Evolutionary conservation across 257 asterid genomes (phyloP).

Genomic region (Coffea eugenioides): DNA sequence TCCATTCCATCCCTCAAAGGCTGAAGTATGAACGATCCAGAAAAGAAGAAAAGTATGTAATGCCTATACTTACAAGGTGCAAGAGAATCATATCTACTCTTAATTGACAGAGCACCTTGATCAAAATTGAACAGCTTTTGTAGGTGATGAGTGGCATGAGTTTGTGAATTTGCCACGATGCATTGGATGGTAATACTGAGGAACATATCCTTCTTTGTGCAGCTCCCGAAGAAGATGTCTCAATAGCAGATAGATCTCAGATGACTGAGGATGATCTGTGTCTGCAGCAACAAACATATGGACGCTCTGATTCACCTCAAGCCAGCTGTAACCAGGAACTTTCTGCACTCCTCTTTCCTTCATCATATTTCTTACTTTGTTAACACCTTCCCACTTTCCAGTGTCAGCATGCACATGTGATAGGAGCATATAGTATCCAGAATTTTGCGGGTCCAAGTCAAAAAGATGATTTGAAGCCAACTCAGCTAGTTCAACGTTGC

Average conservation of each 20-base stretch:
- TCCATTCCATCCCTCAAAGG: not conserved
- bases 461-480: slow-evolving; percentile 61
- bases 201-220: slow-evolving; percentile 54
- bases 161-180: slow-evolving; percentile 4
- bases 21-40: not conserved
- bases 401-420: slow-evolving; percentile 73
- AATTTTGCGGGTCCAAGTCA: slow-evolving; percentile 72
- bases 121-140: slow-evolving; percentile 18
- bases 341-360: slow-evolving; percentile 76
- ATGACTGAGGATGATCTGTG: slow-evolving; percentile 56
- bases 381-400: slow-evolving; percentile 66
- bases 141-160: slow-evolving; percentile 14
- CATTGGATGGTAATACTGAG: slow-evolving; percentile 13
- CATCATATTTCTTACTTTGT: slow-evolving; percentile 60
- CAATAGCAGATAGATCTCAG: slow-evolving; percentile 48
- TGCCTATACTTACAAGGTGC: not conserved
- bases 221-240: slow-evolving; percentile 59
- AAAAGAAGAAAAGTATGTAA: not conserved
- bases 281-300: slow-evolving; percentile 83
- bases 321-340: slow-evolving; percentile 81
- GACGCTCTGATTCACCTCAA: slow-evolving; percentile 53
- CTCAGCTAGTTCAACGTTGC: slow-evolving; percentile 74
- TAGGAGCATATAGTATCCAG: slow-evolving; percentile 78
- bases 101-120: not conserved
- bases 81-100: not conserved